Conservation (phyloP, 176 grass and related monocot genomes). For the Musa beccarii region DNA sequence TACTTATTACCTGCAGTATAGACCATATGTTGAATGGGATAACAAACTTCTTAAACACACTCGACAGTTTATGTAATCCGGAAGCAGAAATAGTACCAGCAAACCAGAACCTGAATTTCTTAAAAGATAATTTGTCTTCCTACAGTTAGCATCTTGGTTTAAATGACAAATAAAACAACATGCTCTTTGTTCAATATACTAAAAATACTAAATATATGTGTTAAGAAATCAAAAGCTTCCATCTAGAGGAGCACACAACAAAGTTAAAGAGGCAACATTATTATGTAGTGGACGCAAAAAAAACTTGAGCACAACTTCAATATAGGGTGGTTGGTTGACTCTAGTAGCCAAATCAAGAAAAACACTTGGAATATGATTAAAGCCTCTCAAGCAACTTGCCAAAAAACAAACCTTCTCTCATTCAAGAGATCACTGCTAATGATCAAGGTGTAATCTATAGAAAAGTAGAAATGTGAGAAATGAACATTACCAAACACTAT, state of each 20-base stretch:
- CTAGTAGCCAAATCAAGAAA: neutral
- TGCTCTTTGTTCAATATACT: too few relatives aligned
- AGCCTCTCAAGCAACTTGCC: neutral
- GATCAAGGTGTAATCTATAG: too few relatives aligned
- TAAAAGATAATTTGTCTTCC: too few relatives aligned
- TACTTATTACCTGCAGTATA: conserved; percentile 71
- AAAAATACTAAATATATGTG: too few relatives aligned
- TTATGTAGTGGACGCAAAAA: neutral
- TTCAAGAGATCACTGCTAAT: too few relatives aligned
- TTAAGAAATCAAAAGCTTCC: too few relatives aligned
- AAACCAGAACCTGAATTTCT: neutral
- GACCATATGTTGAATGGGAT: neutral
- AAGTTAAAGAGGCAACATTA: neutral
- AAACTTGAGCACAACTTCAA: neutral
- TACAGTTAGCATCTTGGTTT: too few relatives aligned
- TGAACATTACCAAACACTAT: too few relatives aligned
- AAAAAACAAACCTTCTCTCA: too few relatives aligned
- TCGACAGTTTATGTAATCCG: neutral
- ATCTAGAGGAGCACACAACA: too few relatives aligned
- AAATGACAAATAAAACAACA: too few relatives aligned
- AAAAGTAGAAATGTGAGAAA: too few relatives aligned
- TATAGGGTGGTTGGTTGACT: neutral
- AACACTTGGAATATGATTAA: neutral
- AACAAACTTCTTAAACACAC: neutral
- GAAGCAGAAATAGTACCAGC: neutral